A percentile compares a stretch with the other conserved stretches of the same genome.
These are phyloP conservation scores for Silene noctiflora DNA, from an alignment of 179 eudicot species.

Conservation along the genomic window DNA sequence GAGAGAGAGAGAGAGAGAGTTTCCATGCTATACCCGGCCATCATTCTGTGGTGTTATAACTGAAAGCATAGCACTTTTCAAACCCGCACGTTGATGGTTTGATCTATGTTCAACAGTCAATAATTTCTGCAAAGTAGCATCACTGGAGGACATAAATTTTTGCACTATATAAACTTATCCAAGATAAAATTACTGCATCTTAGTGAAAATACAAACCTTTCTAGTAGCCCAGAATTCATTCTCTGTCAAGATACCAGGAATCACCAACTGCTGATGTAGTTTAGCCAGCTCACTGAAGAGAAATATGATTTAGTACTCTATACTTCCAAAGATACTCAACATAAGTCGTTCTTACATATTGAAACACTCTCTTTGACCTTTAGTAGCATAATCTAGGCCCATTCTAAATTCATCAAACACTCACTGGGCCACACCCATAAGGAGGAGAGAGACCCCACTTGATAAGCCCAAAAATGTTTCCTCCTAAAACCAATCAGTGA, in stretches of 20 bases:
- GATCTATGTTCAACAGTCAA: constrained; percentile 53
- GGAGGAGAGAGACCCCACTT: too few species aligned
- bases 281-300: constrained; percentile 75
- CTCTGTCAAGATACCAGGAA: constrained; percentile 67
- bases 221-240: constrained; percentile 97
- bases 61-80: constrained; percentile 88
- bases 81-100: constrained; percentile 64
- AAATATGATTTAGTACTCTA: constrained; percentile 13
- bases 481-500: too few species aligned
- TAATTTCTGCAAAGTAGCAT: constrained; percentile 61
- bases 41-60: constrained; percentile 79
- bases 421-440: too few species aligned
- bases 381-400: neutral
- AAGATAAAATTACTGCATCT: neutral
- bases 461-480: too few species aligned
- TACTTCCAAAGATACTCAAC: neutral
- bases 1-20: constrained; percentile 26
- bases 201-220: constrained; percentile 50
- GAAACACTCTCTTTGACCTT: neutral
- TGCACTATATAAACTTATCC: neutral
- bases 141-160: neutral
- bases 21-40: constrained; percentile 63
- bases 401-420: too few species aligned
- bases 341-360: neutral
- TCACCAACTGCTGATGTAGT: constrained; percentile 84